Evolutionary conservation across 208 protist genomes (phyloP).

Genomic region (Spongospora subterranea): DNA sequence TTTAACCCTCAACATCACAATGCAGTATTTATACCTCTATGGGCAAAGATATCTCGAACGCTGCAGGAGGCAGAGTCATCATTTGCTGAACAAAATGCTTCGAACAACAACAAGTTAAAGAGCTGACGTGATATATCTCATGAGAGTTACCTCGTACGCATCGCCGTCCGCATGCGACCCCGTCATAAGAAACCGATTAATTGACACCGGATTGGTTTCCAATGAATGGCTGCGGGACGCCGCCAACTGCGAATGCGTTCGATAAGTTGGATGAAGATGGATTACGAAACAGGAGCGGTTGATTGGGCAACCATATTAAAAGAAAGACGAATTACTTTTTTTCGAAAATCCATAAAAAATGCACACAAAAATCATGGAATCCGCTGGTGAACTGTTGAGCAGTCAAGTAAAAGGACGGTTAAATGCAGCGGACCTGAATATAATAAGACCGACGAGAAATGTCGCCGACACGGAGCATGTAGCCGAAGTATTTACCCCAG

Average conservation of each 20-base stretch:
- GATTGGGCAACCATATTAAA: too few relatives aligned
- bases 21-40: not conserved
- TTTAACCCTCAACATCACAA: not conserved
- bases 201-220: not conserved
- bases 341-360: too few relatives aligned
- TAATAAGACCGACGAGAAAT: not conserved
- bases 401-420: too few relatives aligned
- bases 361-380: too few relatives aligned
- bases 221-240: not conserved
- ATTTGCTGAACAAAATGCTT: constrained; percentile 36
- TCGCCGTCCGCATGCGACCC: not conserved
- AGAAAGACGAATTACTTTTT: too few relatives aligned
- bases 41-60: not conserved
- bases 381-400: too few relatives aligned
- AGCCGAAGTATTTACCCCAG: not conserved
- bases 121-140: not conserved
- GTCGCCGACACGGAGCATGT: not conserved
- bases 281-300: too few relatives aligned
- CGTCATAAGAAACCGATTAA: constrained; percentile 29
- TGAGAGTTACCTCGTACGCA: constrained; percentile 53
- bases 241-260: not conserved
- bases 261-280: not conserved
- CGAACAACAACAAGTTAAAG: not conserved
- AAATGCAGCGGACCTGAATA: constrained; percentile 15
- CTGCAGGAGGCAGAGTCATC: not conserved